Evolutionary conservation across 371 early-diverging fungal species (phyloP).

Genomic region (Mortierella sp.): DNA sequence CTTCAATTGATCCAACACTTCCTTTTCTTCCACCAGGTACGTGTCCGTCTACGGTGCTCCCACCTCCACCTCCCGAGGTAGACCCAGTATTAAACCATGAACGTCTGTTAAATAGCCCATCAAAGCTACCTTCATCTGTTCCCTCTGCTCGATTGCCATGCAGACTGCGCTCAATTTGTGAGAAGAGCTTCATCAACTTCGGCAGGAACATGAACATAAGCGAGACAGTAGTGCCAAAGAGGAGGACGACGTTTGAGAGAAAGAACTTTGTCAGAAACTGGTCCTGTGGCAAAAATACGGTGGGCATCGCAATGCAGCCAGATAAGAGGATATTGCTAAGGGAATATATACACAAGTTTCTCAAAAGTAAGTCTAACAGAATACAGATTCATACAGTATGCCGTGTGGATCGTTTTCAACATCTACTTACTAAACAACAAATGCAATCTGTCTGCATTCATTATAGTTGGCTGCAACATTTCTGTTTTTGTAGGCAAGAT

Average conservation of each 20-base stretch:
- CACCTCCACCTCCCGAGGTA: slow-evolving; percentile 1
- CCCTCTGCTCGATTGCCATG: slow-evolving; percentile 1
- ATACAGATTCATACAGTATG: neutral
- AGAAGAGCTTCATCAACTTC: slow-evolving; percentile 58
- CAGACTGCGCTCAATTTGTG: slow-evolving; percentile 17
- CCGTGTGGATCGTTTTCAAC: neutral
- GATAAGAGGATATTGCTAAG: slow-evolving; percentile 70
- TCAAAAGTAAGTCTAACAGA: neutral
- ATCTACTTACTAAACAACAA: slow-evolving; percentile 70
- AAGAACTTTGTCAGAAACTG: slow-evolving; percentile 71
- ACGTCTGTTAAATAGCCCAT: slow-evolving; percentile 31
- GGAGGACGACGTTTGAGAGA: slow-evolving; percentile 62
- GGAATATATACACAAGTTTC: neutral
- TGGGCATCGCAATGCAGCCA: slow-evolving; percentile 66
- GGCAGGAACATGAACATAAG: slow-evolving; percentile 68
- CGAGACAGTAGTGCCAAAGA: slow-evolving; percentile 72
- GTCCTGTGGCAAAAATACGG: slow-evolving; percentile 62
- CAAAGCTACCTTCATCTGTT: slow-evolving; percentile 33
- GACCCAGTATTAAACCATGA: slow-evolving; percentile 26
- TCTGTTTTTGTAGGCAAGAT: slow-evolving; percentile 69
- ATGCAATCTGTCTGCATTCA: slow-evolving; percentile 70
- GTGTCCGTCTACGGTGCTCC: slow-evolving; percentile 4
- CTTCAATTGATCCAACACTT: slow-evolving; percentile 43
- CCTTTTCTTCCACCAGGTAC: slow-evolving; percentile 34
- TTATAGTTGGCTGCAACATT: slow-evolving; percentile 69